A percentile compares a stretch with the other conserved stretches of the same genome.
phyloP scores from a whole-genome alignment of 2,329 filamentous ascomycete species.

The Teratosphaeria zuluensis region DNA sequence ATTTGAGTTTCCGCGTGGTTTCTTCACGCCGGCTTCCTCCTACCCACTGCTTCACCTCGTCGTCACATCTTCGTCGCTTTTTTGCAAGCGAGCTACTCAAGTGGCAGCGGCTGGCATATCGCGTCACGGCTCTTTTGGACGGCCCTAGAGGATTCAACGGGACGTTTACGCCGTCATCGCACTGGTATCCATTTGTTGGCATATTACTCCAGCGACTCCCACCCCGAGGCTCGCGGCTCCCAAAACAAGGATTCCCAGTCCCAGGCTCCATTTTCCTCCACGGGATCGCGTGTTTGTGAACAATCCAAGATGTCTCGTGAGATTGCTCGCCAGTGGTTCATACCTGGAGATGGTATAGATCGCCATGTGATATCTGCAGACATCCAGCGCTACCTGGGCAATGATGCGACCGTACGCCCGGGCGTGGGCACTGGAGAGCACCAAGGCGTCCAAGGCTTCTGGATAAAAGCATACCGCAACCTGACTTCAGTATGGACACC shows the following conservation, averaged over 20 bases:
- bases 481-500: conserved; percentile 36
- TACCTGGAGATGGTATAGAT: conserved; percentile 41
- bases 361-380: conserved; percentile 44
- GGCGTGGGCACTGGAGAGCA: conserved; percentile 36
- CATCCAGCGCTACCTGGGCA: conserved; percentile 43
- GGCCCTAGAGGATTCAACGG: background rate
- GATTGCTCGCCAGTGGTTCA: conserved; percentile 39
- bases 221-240: background rate
- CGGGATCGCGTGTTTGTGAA: background rate
- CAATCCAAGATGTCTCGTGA: conserved; percentile 21
- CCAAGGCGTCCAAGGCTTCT: conserved; percentile 40
- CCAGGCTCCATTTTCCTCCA: background rate
- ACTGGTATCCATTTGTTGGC: background rate
- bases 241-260: background rate
- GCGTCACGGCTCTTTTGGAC: background rate
- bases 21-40: background rate
- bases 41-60: background rate
- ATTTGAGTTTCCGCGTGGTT: background rate
- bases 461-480: conserved; percentile 43
- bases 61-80: background rate
- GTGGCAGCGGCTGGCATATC: background rate
- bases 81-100: background rate
- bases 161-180: background rate
- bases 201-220: background rate
- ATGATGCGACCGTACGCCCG: conserved; percentile 41